Conservation (phyloP, 2,329 filamentous ascomycete genomes). For the Dendrostoma leiphaemia region DNA sequence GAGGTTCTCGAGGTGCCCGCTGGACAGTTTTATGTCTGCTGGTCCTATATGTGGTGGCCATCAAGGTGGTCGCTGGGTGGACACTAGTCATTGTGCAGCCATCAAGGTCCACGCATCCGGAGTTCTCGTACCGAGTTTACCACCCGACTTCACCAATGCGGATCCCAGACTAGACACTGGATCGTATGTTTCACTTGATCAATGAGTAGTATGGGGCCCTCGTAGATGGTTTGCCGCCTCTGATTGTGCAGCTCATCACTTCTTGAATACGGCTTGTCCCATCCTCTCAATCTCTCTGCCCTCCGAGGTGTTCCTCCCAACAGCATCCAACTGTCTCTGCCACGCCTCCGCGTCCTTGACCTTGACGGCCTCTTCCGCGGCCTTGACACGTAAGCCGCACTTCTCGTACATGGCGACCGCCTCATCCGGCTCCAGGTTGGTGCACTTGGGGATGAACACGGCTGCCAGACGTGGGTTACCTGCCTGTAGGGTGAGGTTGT, state of each 20-base stretch:
- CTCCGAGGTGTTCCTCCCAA: constrained; percentile 64
- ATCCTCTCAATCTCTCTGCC: constrained; percentile 80
- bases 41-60: too few relatives aligned
- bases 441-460: constrained; percentile 85
- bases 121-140: too few relatives aligned
- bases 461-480: constrained; percentile 86
- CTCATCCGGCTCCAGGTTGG: constrained; percentile 63
- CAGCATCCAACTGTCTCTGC: constrained; percentile 70
- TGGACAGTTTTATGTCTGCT: too few relatives aligned
- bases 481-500: constrained; percentile 81
- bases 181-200: too few relatives aligned
- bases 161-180: too few relatives aligned
- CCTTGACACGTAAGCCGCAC: constrained; percentile 84
- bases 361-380: constrained; percentile 87
- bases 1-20: too few relatives aligned
- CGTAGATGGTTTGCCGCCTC: too few relatives aligned
- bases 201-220: too few relatives aligned
- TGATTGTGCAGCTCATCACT: constrained; percentile 28
- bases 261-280: constrained; percentile 58
- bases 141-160: too few relatives aligned
- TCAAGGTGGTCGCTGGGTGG: neutral
- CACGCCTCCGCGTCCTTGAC: constrained; percentile 76
- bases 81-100: neutral
- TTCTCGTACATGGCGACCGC: constrained; percentile 93
- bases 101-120: neutral